Percentiles rank a stretch among this genome's conserved stretches.
Conservation (phyloP, 2,329 filamentous ascomycete species). For the Orbilia blumenaviensis region DNA sequence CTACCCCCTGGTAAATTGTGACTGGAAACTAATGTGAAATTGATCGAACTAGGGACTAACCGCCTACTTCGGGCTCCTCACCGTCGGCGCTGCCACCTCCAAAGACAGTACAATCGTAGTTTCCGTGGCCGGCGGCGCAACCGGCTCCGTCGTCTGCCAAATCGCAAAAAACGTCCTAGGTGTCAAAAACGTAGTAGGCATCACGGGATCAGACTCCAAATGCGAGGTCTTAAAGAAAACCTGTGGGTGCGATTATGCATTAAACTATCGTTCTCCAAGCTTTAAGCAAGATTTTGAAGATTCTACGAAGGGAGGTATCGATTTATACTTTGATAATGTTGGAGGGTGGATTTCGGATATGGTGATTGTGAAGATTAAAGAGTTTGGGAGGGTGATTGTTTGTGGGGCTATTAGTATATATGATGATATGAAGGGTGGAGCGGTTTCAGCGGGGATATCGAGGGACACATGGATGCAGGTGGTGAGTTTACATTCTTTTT, state of each 20-base stretch:
- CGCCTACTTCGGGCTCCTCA: constrained; percentile 64
- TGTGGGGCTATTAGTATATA: constrained; percentile 64
- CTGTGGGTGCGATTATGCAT: constrained; percentile 66
- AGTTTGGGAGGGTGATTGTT: constrained; percentile 61
- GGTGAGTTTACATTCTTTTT: constrained; percentile 6
- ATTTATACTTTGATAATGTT: constrained; percentile 67
- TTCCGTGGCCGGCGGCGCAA: constrained; percentile 65
- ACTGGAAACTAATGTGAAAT: not conserved
- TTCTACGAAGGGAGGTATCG: constrained; percentile 65
- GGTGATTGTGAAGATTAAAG: constrained; percentile 63
- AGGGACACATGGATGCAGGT: constrained; percentile 44
- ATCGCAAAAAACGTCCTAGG: constrained; percentile 66
- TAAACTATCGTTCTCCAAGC: constrained; percentile 66
- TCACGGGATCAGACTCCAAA: constrained; percentile 66
- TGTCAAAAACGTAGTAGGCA: constrained; percentile 65
- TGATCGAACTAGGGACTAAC: constrained; percentile 61
- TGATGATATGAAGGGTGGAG: constrained; percentile 59
- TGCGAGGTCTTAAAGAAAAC: constrained; percentile 65
- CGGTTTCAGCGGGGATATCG: constrained; percentile 11
- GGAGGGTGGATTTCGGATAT: constrained; percentile 65
- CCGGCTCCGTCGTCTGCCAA: constrained; percentile 66
- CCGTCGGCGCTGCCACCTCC: constrained; percentile 60
- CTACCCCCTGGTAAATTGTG: too few relatives aligned
- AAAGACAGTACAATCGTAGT: constrained; percentile 63
- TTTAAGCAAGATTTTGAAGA: constrained; percentile 65